Conservation (phyloP, 257 asterid genomes). For the Vinca minor region DNA sequence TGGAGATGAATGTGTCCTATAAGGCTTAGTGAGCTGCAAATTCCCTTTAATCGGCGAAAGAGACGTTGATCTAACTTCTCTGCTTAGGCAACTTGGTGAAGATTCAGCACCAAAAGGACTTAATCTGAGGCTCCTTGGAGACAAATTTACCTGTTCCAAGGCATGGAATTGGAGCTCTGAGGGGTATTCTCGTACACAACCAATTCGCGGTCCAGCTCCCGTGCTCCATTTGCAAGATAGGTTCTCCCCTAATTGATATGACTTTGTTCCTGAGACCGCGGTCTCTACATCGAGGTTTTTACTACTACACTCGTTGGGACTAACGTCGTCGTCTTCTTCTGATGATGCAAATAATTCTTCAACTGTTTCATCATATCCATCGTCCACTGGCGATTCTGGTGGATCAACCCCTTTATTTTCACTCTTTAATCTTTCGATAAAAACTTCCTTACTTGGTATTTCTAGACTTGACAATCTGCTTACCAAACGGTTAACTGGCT, state of each 20-base stretch:
- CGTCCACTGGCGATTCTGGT: conserved; percentile 34
- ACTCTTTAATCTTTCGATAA: conserved; percentile 31
- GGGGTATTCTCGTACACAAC: conserved; percentile 76
- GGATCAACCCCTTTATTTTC: conserved; percentile 21
- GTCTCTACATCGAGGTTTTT: conserved; percentile 26
- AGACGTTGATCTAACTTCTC: conserved; percentile 12
- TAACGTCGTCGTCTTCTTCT: conserved; percentile 1
- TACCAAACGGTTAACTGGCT: conserved; percentile 18
- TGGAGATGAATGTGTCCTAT: conserved; percentile 29
- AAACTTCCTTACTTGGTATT: conserved; percentile 47
- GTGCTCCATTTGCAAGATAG: conserved; percentile 84
- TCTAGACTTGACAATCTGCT: conserved; percentile 37
- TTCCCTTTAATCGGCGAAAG: no score
- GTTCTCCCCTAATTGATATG: conserved; percentile 62
- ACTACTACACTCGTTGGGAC: background rate
- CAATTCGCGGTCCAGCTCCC: conserved; percentile 86
- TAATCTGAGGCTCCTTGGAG: conserved; percentile 54
- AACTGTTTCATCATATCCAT: conserved; percentile 27
- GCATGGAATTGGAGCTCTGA: conserved; percentile 68
- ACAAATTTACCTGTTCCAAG: conserved; percentile 54
- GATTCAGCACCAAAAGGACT: conserved; percentile 32
- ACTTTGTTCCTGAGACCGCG: conserved; percentile 48
- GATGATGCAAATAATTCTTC: conserved; percentile 23
- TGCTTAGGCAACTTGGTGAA: conserved; percentile 31
- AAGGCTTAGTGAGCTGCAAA: conserved; percentile 19